Base-by-base conservation (phyloP, 2,329 filamentous ascomycete genomes). In the Diaporthe vexans region DNA sequence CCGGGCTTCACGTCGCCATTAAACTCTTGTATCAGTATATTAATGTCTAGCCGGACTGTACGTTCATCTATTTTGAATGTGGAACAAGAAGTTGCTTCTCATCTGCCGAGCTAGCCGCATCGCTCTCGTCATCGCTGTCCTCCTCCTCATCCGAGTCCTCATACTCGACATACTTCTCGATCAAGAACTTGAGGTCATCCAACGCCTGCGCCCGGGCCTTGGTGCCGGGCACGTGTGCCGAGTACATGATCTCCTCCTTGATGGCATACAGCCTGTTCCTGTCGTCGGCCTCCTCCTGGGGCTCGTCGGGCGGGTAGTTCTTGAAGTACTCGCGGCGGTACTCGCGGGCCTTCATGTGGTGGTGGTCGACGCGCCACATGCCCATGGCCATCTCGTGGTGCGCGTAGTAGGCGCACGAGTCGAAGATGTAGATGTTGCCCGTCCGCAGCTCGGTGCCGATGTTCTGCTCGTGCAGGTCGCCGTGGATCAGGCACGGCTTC, bases 381-480 rank as follows among this genome's bases (percentile, higher is more conserved):
- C 77, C 80, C 10, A 81, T 73, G 68, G 81, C 81, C 79, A 81
- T 81, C 77, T 86, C 84, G 57, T 85, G 82, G 73, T 86, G 85
- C 0, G 82, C 84, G 75, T 84, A 86, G 73, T 81, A 83, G 1
- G 77, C 79, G 4, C 80, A 82, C 1, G 81, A 79, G 75, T 86
- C 84, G 72, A 85, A 86, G 10, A 86, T 77, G 46, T 81, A 74
- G 26, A 81, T 74, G 1, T 81, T 71, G 2, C 79, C 79, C 0
- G 80, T 85, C 10, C 78, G 73, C 2, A 73, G 65, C 48, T 81
- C 79, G 8, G 80, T 81, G 1, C 82, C 83, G 4, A 79, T 78
- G 74, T 86, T 87, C 6, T 79, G 81, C 72, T 86, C 82, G 84
- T 83, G 86, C 6, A 85, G 78, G 77, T 86, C 83, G 1, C 83